phyloP scores from a whole-genome alignment of 116 monocot genomes.

The Phalaenopsis hybrid region DNA sequence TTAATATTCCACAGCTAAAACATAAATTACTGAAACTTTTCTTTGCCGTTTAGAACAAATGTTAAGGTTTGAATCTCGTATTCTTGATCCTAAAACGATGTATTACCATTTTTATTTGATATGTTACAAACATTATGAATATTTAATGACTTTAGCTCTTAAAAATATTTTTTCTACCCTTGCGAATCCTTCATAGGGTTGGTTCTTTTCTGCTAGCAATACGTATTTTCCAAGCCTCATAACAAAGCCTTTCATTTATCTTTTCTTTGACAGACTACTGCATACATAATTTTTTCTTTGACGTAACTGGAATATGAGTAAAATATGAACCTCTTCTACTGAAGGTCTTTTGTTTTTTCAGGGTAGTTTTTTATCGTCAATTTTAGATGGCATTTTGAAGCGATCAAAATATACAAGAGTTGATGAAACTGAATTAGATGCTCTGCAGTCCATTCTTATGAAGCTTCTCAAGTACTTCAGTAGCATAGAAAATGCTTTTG shows the following conservation, averaged over 20 bases:
- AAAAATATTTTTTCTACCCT: too few species aligned
- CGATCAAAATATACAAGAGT: constrained; percentile 10
- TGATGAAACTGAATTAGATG: constrained; percentile 20
- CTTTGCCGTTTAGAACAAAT: too few species aligned
- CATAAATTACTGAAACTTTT: too few species aligned
- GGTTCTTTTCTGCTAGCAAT: neutral
- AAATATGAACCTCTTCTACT: neutral
- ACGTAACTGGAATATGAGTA: neutral
- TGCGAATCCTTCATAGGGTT: neutral
- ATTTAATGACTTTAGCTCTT: too few species aligned
- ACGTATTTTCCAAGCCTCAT: neutral
- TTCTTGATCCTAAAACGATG: too few species aligned
- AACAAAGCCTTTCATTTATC: neutral
- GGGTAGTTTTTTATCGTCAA: constrained; percentile 22
- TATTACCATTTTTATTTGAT: too few species aligned
- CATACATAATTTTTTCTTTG: neutral
- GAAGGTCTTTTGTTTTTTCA: constrained; percentile 14
- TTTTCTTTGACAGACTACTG: neutral
- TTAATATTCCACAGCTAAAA: too few species aligned
- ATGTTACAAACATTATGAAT: too few species aligned
- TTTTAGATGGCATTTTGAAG: constrained; percentile 33
- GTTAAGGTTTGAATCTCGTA: too few species aligned
- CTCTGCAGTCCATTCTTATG: constrained; percentile 30
- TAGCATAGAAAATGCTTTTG: constrained; percentile 22
- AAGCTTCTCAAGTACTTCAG: constrained; percentile 33